A percentile compares a stretch with the other conserved stretches of the same genome.
phyloP scores from a whole-genome alignment of 345 rosid genomes.

The Lumnitzera racemosa region DNA sequence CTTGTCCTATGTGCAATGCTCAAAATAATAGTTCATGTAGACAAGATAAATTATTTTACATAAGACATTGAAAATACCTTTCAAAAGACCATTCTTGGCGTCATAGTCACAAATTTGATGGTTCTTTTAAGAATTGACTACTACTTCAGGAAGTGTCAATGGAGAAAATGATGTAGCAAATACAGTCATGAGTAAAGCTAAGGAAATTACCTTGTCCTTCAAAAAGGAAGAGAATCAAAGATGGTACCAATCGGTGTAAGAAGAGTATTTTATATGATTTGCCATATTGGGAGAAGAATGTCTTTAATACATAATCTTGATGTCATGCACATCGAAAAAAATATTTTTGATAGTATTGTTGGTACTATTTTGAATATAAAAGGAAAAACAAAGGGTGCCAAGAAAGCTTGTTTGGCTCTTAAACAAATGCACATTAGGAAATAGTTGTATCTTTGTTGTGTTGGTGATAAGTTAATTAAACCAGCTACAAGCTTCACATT shows the following conservation, averaged over 20 bases:
- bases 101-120: not conserved
- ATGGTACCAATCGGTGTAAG: not conserved
- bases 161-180: not conserved
- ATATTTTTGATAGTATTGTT: not conserved
- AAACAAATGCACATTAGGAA: not conserved
- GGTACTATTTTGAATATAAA: not conserved
- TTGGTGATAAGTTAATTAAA: not conserved
- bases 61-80: not conserved
- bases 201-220: no score
- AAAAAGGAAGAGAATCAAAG: no score
- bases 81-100: not conserved
- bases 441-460: not conserved
- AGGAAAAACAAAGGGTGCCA: conserved; percentile 1
- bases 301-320: not conserved
- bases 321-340: conserved; percentile 3
- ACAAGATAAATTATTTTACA: not conserved
- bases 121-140: not conserved
- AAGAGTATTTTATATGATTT: not conserved
- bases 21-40: no score
- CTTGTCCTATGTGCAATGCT: not conserved
- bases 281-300: not conserved
- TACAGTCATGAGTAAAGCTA: not conserved
- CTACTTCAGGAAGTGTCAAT: not conserved
- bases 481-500: not conserved
- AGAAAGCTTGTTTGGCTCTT: not conserved